Base-by-base conservation (phyloP, 441 rosid genomes). In the Kokia cookei region DNA sequence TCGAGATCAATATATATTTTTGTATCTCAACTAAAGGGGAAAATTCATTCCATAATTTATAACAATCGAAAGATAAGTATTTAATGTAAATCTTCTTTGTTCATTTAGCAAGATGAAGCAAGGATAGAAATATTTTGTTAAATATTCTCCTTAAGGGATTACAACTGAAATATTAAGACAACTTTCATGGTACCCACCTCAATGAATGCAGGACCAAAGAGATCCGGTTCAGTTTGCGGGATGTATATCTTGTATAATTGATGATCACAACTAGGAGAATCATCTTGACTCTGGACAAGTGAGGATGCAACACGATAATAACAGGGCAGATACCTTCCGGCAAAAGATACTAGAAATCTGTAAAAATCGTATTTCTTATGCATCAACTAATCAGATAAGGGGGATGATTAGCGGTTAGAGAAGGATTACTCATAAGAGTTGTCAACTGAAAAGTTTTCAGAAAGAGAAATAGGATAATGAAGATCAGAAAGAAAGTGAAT, bases 291-390 rank as follows among this genome's bases (percentile, higher is more conserved):
- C 74, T 71, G 74, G 78, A 60, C 75, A 67, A 45, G 72, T 3
- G 88, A 77, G 77, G 94, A 77, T 79, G 85, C 82, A 73, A 78
- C 79, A 73, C 81, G 77, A 80, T 77, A 84, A 71, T 90, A 89
- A 84, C 83, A 81, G 1, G 86, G 79, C 74, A 96, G 82, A 84
- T 96, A 96, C 83, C 88, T 93, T 69, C 98, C 99, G 77, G 89
- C 80, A 83, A 93, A 93, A 50, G 99, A 96, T 61, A 96, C 84
- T 71, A 96, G 90, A 79, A 96, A 87, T 89, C 98, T 96, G 90
- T 82, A 75, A 84, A 63, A 37, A 81, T 69, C 73, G 79, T 78
- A 58, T 74, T 69, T 55, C 61, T 82, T 79, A 76, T 71, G 74
- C 58, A 55, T 65, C 37, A 69, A 22, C 3, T 2, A 42, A 42